Percentiles rank a stretch among this genome's conserved stretches.
Evolutionary conservation across 768 basidiomycete species (phyloP).

Genomic region (Suillus spraguei): DNA sequence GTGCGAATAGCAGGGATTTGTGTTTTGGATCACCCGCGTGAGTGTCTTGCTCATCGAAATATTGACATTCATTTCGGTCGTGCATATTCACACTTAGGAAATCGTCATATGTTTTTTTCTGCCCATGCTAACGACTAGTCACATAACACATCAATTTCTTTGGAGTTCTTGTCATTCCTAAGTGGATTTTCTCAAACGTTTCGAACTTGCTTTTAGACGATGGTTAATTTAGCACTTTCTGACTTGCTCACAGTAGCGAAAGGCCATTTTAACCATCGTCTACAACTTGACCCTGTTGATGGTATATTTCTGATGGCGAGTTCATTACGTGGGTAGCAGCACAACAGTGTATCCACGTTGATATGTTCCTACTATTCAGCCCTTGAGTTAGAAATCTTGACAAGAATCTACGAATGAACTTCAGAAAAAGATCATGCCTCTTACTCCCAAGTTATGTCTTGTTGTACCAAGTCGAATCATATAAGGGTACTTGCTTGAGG

Average conservation of each 20-base stretch:
- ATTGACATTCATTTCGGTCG: conserved; percentile 56
- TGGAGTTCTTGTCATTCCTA: not conserved
- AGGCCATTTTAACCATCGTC: not conserved
- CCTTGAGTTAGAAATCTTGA: not conserved
- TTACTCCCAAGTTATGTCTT: not conserved
- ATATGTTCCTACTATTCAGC: not conserved
- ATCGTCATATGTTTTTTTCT: not conserved
- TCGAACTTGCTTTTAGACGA: not conserved
- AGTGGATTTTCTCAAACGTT: not conserved
- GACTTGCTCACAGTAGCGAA: not conserved
- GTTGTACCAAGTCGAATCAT: conserved; percentile 59
- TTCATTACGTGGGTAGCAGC: not conserved
- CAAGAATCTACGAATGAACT: not conserved
- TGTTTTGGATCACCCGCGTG: not conserved
- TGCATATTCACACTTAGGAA: not conserved
- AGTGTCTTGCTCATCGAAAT: not conserved
- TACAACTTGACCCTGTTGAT: not conserved
- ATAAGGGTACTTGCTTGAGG: conserved; percentile 47
- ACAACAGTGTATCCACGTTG: not conserved
- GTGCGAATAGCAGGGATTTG: conserved; percentile 8
- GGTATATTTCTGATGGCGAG: not conserved
- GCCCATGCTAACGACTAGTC: not conserved
- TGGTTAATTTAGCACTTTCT: not conserved
- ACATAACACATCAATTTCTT: not conserved
- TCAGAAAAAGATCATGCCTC: not conserved